Evolutionary conservation across 805 yeast species (phyloP), one percentile per base, ranked within the genome.

Genomic region (Tetrapisispora taiwanensis): DNA sequence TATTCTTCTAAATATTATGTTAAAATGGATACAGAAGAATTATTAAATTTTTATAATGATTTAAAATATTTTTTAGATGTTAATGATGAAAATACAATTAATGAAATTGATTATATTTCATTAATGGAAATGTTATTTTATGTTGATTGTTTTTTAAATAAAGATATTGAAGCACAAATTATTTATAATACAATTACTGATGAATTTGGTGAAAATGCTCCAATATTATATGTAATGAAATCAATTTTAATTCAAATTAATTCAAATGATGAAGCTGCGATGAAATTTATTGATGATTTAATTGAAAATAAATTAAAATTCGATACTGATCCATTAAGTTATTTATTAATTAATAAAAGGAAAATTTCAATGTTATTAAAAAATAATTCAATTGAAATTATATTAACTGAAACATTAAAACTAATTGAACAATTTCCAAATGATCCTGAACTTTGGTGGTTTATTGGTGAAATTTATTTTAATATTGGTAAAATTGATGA

Each of bases 361-460:
- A 44, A 59, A 22, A 31, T 63, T 4, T 45, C 63, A 5, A 51
- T 62, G 28, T 47, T 54, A 44, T 15, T 39, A 22, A 46, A 46
- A 15, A 39, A 47, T 12, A 42, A 47, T 26, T 42, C 49, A 15
- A 47, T 46, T 14, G 56, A 54, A 38, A 44, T 50, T 38, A 45
- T 45, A 8, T 17, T 58, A 7, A 18, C 47, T 7, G 47, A 50
- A 9, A 49, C 51, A 30, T 40, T 59, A 26, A 44, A 49, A 10
- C 39, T 63, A 18, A 44, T 54, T 18, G 66, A 63, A 24, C 54
- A 58, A 45, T 60, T 61, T 52, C 95, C 97, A 1, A 60, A 80
- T 18, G 97, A 92, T 60, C 67, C 75, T 2, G 79, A 82, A 49
- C 67, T 83, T 2, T 87, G 95, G 95, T 71, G 78, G 39, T 95